phyloP scores from a whole-genome alignment of 441 rosid genomes.

The Viola pubescens region DNA sequence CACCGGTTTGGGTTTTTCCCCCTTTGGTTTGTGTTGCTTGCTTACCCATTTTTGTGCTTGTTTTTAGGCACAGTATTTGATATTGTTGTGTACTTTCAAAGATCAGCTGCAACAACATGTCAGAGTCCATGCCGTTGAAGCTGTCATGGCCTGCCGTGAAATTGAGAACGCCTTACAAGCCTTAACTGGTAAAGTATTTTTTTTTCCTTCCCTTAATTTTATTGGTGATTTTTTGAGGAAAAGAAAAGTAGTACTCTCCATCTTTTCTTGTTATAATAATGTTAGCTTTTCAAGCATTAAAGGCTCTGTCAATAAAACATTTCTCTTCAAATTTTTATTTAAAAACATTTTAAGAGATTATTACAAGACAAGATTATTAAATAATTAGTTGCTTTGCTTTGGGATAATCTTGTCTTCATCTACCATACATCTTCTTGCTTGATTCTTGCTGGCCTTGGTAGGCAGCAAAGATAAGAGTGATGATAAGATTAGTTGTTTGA shows the following conservation, averaged over 20 bases:
- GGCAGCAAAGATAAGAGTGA: not conserved
- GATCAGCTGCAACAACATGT: slow-evolving; percentile 98
- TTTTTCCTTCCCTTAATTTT: not conserved
- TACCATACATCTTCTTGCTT: slow-evolving; percentile 1
- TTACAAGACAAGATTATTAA: too few species aligned
- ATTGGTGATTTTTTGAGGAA: not conserved
- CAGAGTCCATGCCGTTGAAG: slow-evolving; percentile 95
- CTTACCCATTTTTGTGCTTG: slow-evolving; percentile 8
- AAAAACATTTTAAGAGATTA: not conserved
- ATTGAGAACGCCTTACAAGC: slow-evolving; percentile 82
- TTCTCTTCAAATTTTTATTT: not conserved
- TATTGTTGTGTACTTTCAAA: slow-evolving; percentile 78
- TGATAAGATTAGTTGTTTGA: slow-evolving; percentile 5
- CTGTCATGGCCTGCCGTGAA: slow-evolving; percentile 97
- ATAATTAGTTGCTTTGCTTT: not conserved
- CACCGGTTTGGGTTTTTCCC: slow-evolving; percentile 5
- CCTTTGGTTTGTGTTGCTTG: not conserved
- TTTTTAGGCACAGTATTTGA: slow-evolving; percentile 75
- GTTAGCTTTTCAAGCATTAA: not conserved
- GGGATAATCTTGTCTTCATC: not conserved
- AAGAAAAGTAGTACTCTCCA: not conserved
- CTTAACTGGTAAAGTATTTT: slow-evolving; percentile 64
- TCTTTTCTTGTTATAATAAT: not conserved
- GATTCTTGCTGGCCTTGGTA: slow-evolving; percentile 22
- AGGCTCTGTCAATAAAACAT: not conserved